phyloP scores from a whole-genome alignment of 2,329 filamentous ascomycete genomes.

The Cordyceps javanica region DNA sequence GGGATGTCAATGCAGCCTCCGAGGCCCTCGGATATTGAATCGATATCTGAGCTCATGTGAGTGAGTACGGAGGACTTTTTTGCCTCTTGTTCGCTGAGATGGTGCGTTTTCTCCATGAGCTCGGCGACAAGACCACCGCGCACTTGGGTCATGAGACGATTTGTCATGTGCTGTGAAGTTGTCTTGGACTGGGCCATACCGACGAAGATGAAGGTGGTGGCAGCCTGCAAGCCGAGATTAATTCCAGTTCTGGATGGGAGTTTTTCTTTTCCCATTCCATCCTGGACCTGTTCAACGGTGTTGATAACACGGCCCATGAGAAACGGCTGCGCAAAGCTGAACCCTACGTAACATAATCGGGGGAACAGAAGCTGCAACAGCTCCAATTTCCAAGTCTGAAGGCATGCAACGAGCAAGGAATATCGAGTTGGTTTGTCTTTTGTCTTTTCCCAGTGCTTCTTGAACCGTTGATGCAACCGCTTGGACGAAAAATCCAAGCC shows the following conservation, averaged over 20 bases:
- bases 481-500: not conserved
- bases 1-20: not conserved
- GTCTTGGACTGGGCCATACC: not conserved
- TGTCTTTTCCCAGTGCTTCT: not conserved
- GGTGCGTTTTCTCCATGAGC: slow-evolving; percentile 40
- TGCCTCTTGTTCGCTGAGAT: slow-evolving; percentile 21
- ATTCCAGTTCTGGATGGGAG: no score
- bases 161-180: not conserved
- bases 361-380: not conserved
- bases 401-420: not conserved
- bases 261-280: not conserved
- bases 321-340: not conserved
- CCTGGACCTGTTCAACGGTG: not conserved
- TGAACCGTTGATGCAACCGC: not conserved
- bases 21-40: not conserved
- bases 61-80: slow-evolving; percentile 20
- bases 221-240: not conserved
- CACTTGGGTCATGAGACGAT: slow-evolving; percentile 24
- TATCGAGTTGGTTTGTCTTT: not conserved
- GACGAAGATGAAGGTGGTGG: not conserved
- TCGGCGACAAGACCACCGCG: slow-evolving; percentile 32
- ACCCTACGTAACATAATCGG: not conserved
- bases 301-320: not conserved
- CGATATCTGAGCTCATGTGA: slow-evolving; percentile 10
- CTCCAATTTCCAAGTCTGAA: not conserved